These are phyloP conservation scores for Fragilariopsis cylindrus DNA, from an alignment of 108 stramenopile genomes.

Conservation along the genomic window DNA sequence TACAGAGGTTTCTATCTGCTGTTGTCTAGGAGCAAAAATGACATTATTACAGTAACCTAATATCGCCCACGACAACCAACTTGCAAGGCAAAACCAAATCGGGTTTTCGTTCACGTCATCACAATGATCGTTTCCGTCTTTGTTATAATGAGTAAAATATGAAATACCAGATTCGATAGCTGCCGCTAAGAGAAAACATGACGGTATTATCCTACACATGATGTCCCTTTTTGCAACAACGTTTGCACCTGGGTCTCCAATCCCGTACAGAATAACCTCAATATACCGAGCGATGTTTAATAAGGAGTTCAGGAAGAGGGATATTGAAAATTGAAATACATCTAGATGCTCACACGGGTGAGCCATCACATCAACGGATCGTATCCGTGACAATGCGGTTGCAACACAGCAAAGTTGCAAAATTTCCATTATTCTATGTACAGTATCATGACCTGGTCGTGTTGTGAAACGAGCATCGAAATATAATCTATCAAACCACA, in stretches of 20 bases:
- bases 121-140: not conserved
- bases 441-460: constrained; percentile 26
- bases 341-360: constrained; percentile 30
- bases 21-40: constrained; percentile 16
- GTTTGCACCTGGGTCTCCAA: constrained; percentile 27
- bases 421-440: constrained; percentile 36
- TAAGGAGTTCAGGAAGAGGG: constrained; percentile 19
- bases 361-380: constrained; percentile 30
- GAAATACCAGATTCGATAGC: constrained; percentile 22
- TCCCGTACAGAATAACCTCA: constrained; percentile 27
- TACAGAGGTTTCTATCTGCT: constrained; percentile 8
- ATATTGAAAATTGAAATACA: constrained; percentile 36
- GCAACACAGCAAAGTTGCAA: constrained; percentile 27
- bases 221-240: constrained; percentile 21
- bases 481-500: constrained; percentile 39
- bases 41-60: constrained; percentile 14
- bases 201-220: constrained; percentile 11
- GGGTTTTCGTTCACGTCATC: constrained; percentile 14
- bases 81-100: constrained; percentile 8
- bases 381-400: constrained; percentile 33
- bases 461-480: constrained; percentile 38
- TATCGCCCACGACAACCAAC: constrained; percentile 24
- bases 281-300: constrained; percentile 22
- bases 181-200: constrained; percentile 15
- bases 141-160: not conserved